A percentile compares a stretch with the other conserved stretches of the same genome.
These are phyloP conservation scores for Trypanosoma mega DNA, from an alignment of 208 protist species.

Conservation along the genomic window DNA sequence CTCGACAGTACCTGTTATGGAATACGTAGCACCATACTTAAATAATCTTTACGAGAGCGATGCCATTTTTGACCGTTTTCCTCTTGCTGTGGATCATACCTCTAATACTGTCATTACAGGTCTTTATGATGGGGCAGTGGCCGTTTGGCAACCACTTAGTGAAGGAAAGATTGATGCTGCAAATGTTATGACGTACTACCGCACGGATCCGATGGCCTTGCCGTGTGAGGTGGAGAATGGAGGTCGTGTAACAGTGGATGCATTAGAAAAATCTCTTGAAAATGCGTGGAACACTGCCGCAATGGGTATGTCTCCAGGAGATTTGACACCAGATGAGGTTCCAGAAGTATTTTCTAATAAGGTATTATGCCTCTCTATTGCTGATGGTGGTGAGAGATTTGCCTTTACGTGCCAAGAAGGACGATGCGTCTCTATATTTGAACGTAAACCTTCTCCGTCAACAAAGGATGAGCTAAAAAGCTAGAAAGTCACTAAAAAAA, in stretches of 20 bases:
- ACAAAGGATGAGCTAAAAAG: neutral
- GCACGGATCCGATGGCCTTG: slow-evolving; percentile 53
- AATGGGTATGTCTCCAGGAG: neutral
- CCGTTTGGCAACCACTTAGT: slow-evolving; percentile 83
- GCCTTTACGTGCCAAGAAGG: slow-evolving; percentile 76
- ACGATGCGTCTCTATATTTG: slow-evolving; percentile 70
- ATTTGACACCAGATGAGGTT: slow-evolving; percentile 29
- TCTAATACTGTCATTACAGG: slow-evolving; percentile 79
- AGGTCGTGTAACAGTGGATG: slow-evolving; percentile 20
- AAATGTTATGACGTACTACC: slow-evolving; percentile 63
- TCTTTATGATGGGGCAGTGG: slow-evolving; percentile 79
- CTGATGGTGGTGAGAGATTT: slow-evolving; percentile 82
- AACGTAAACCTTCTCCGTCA: slow-evolving; percentile 29
- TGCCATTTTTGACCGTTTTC: slow-evolving; percentile 86
- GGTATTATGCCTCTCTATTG: slow-evolving; percentile 67
- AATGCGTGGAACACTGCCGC: slow-evolving; percentile 29
- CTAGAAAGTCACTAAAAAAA: neutral
- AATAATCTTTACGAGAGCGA: slow-evolving; percentile 79
- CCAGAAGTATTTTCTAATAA: slow-evolving; percentile 80
- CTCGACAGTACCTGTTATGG: slow-evolving; percentile 66
- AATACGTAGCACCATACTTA: slow-evolving; percentile 67
- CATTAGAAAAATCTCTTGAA: slow-evolving; percentile 47
- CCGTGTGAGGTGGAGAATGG: slow-evolving; percentile 34
- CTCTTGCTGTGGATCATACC: slow-evolving; percentile 73
- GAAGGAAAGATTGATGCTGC: slow-evolving; percentile 13